Evolutionary conservation across 2,329 filamentous ascomycete species (phyloP).

Genomic region (Alternaria novae-zelandiae): DNA sequence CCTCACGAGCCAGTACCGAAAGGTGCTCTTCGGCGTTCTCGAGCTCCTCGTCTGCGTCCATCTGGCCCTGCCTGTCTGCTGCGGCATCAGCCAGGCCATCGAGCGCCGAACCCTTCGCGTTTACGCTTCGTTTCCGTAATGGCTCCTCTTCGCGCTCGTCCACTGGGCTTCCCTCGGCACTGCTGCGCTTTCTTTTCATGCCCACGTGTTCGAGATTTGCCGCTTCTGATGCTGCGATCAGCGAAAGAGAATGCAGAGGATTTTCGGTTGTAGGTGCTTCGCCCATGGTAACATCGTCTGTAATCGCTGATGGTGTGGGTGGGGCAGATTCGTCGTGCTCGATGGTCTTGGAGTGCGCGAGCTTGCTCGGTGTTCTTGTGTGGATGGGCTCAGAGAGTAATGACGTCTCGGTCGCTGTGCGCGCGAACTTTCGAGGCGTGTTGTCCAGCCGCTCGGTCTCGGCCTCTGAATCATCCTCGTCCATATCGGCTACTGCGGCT

Average conservation of each 20-base stretch:
- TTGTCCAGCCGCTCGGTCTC: slow-evolving; percentile 93
- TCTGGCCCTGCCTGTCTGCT: slow-evolving; percentile 35
- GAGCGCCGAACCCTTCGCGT: slow-evolving; percentile 26
- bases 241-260: slow-evolving; percentile 40
- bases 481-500: slow-evolving; percentile 31
- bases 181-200: slow-evolving; percentile 56
- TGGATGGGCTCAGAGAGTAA: slow-evolving; percentile 42
- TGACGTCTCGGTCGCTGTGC: slow-evolving; percentile 43
- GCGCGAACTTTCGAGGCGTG: slow-evolving; percentile 72
- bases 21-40: slow-evolving; percentile 52
- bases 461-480: slow-evolving; percentile 79
- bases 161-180: slow-evolving; percentile 47
- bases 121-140: slow-evolving; percentile 47
- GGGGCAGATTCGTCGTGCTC: slow-evolving; percentile 40
- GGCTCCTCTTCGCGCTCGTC: slow-evolving; percentile 45
- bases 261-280: slow-evolving; percentile 28
- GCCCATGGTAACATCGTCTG: slow-evolving; percentile 21
- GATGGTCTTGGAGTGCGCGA: slow-evolving; percentile 41
- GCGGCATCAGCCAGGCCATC: slow-evolving; percentile 41
- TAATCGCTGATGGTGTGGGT: slow-evolving; percentile 31
- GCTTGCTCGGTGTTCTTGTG: slow-evolving; percentile 47
- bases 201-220: slow-evolving; percentile 39
- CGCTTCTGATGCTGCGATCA: slow-evolving; percentile 41
- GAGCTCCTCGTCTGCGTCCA: slow-evolving; percentile 58
- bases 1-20: slow-evolving; percentile 39